These are phyloP conservation scores for Schizophyllum commune DNA, from an alignment of 1,284 basidiomycete species.

Conservation along the genomic window DNA sequence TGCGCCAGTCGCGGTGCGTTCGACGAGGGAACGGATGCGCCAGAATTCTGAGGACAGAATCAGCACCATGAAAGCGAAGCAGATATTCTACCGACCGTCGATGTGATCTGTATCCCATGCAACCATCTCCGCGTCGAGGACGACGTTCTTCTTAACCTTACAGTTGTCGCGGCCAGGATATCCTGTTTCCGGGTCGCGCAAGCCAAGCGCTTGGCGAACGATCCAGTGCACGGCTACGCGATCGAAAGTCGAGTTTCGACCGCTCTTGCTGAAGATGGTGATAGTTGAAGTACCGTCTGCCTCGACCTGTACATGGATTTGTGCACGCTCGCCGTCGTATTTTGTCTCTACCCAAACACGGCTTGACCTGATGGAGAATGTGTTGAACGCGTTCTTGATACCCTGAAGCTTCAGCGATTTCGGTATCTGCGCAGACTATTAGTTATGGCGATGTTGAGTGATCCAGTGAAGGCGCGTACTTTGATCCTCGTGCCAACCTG, in stretches of 20 bases:
- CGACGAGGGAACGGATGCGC: constrained; percentile 53
- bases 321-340: constrained; percentile 85
- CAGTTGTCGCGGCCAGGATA: constrained; percentile 6
- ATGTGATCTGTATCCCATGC: constrained; percentile 60
- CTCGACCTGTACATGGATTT: constrained; percentile 68
- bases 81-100: constrained; percentile 41
- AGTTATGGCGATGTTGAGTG: not conserved
- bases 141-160: constrained; percentile 39
- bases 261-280: constrained; percentile 80
- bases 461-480: constrained; percentile 26
- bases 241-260: constrained; percentile 71
- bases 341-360: constrained; percentile 81
- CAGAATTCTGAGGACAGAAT: constrained; percentile 52
- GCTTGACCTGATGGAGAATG: constrained; percentile 24
- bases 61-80: not conserved
- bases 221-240: constrained; percentile 59
- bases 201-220: constrained; percentile 54
- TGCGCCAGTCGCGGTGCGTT: constrained; percentile 48
- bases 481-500: constrained; percentile 39
- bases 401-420: constrained; percentile 68
- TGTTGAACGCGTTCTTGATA: constrained; percentile 46
- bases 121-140: constrained; percentile 87
- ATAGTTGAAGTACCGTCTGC: constrained; percentile 37
- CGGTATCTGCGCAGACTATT: constrained; percentile 52
- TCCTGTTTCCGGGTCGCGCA: constrained; percentile 20